Base-by-base conservation (phyloP, 2,329 filamentous ascomycete genomes). In the Cordyceps farinosa region DNA sequence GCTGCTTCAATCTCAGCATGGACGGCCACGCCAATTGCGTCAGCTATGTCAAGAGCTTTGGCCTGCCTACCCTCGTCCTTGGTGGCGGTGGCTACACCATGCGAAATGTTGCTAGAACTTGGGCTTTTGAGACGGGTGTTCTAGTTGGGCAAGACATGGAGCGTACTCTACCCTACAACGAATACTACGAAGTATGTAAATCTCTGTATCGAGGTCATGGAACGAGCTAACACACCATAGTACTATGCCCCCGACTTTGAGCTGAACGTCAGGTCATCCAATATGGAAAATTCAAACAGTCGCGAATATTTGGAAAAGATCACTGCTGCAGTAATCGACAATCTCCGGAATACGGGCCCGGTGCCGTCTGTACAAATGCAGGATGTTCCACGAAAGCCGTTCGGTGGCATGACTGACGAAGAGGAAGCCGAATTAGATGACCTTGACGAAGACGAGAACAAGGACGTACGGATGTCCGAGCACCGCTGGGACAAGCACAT, bases 1-100 rank as follows among this genome's bases (percentile, higher is more conserved):
- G 95, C 59, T 96, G 93, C 75, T 99, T 99, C 83, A 99, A 98
- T 74, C 83, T 99, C 66, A 98, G 96, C 77, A 97, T 99, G 85
- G 88, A 89, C 70, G 94, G 94, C 4, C 95, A 99, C 75, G 93
- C 94, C 68, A 92, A 92, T 76, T 99, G 95, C 74, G 92, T 98
- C 68, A 89, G 89, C 68, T 98, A 90, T 70, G 91, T 96, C 68
- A 97, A 97, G 77, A 88, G 85, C 66, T 93, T 94, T 74, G 84
- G 87, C 36, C 82, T 95, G 10, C 95, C 95, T 0, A 88, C 96
- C 2, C 84, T 99, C n/a, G 90, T 99, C 27, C 87, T 99, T 22
- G 95, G 95, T 38, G 95, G 95, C 17, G 95, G 95, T 67, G 95
- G 95, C 54, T 99, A 99, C 78, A 99, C 95, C 1, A 96, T 96